Evolutionary conservation across 345 rosid genomes (phyloP), one percentile per base, ranked within the genome.

Genomic region (Sonneratia alba): DNA sequence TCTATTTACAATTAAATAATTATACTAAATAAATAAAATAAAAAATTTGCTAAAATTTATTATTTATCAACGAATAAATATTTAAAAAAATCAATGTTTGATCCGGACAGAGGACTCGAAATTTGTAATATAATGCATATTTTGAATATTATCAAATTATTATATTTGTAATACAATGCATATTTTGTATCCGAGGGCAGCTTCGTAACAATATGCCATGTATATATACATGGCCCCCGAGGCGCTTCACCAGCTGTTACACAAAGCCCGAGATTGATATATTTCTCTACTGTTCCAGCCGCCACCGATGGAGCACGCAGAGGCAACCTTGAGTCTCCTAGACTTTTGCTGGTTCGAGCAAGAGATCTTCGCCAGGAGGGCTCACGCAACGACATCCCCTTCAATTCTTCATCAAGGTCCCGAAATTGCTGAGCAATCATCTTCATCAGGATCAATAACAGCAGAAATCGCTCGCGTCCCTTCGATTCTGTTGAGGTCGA

Each of bases 281-380:
- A 2, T 47, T 8, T 13, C 51, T 49, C 67, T 2, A 27, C 47
- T 45, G 64, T 63, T 10, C 13, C 47, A 62, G 79, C 78, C 59
- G 77, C 80, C 77, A 22, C 73, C 48, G 13, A 85, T 86, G 88
- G 70, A 66, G 63, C 83, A 73, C 43, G 78, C 79, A 0, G 67
- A 72, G 24, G 77, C 74, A 24, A 34, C 79, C 22, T 16, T 87
- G 32, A 56, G 75, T 68, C 85, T 89, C 63, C 81, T 81, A n/a
- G 81, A 86, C 77, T 82, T 81, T 7, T 83, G 72, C 69, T 79
- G 90, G 84, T 80, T 85, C 69, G 80, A 81, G 83, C 75, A 47
- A 78, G 79, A 84, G 75, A 82, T 81, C 72, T 74, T 82, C 56
- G 76, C 76, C 74, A 83, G 75, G 32, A 74, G 68, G 55, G 40